A percentile compares a stretch with the other conserved stretches of the same genome.
phyloP scores from a whole-genome alignment of 2,329 filamentous ascomycete species.

The Diaporthe sp. region DNA sequence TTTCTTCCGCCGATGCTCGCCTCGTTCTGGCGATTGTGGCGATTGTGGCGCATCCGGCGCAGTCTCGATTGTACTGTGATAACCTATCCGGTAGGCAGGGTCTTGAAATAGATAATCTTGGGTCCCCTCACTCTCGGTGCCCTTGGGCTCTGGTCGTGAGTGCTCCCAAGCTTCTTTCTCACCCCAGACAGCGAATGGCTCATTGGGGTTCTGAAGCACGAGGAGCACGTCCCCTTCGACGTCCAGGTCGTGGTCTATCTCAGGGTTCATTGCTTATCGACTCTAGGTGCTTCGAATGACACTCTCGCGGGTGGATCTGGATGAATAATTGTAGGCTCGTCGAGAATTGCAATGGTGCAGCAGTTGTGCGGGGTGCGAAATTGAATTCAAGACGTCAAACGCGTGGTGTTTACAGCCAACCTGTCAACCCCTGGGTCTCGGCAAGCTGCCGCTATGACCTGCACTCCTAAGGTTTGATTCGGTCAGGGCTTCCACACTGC shows the following conservation, averaged over 20 bases:
- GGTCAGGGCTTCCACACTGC: too few relatives aligned
- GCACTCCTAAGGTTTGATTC: too few relatives aligned
- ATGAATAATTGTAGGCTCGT: not conserved
- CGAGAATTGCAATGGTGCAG: too few relatives aligned
- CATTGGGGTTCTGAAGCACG: constrained; percentile 16
- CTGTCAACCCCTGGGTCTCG: too few relatives aligned
- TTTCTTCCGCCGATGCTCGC: not conserved
- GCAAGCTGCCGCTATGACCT: too few relatives aligned
- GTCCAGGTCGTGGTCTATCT: not conserved
- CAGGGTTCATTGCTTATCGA: not conserved
- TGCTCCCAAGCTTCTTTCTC: not conserved
- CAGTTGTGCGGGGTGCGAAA: too few relatives aligned
- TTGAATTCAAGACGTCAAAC: too few relatives aligned
- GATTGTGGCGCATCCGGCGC: not conserved
- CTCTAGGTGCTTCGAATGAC: not conserved
- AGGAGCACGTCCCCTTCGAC: constrained; percentile 16
- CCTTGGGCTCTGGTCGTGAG: not conserved
- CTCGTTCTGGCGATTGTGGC: not conserved
- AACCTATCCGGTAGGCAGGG: not conserved
- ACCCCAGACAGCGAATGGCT: constrained; percentile 21
- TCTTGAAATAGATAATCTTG: not conserved
- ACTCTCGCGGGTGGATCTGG: not conserved
- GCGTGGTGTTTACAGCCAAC: too few relatives aligned
- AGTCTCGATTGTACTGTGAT: not conserved
- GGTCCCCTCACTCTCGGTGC: not conserved